Percentiles rank a stretch among this genome's conserved stretches.
Conservation (phyloP, 2,329 filamentous ascomycete genomes). For the Fusarium pilosicola region DNA sequence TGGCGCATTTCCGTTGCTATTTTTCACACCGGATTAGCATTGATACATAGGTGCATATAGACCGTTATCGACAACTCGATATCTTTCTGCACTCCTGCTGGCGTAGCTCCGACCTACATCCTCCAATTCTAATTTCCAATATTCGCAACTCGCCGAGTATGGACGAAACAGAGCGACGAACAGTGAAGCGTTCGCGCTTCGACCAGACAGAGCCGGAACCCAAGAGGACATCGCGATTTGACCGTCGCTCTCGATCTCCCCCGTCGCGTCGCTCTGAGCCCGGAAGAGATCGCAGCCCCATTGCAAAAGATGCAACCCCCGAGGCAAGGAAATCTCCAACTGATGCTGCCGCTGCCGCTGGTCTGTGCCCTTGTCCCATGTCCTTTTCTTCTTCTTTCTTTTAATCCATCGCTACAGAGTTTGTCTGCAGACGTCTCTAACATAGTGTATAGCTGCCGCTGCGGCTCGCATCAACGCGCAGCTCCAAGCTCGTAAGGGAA, state of each 20-base stretch:
- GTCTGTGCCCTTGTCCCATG: constrained; percentile 57
- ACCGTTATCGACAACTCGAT: background rate
- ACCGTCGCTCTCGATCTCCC: constrained; percentile 90
- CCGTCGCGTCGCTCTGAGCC: constrained; percentile 73
- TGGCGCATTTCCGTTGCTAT: constrained; percentile 24
- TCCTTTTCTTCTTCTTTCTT: background rate
- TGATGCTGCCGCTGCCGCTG: constrained; percentile 82
- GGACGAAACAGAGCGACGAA: constrained; percentile 80
- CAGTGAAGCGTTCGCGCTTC: constrained; percentile 88
- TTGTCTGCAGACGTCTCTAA: constrained; percentile 4
- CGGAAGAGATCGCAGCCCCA: constrained; percentile 81
- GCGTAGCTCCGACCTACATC: background rate
- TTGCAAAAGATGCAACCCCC: constrained; percentile 59
- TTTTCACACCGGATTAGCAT: constrained; percentile 21
- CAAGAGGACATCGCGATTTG: constrained; percentile 82
- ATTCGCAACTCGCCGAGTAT: constrained; percentile 49
- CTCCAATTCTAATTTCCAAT: background rate
- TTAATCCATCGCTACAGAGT: constrained; percentile 14
- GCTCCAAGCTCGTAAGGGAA: constrained; percentile 85
- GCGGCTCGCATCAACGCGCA: constrained; percentile 88
- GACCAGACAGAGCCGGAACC: constrained; percentile 89
- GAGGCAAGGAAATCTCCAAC: constrained; percentile 60
- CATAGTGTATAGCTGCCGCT: constrained; percentile 72
- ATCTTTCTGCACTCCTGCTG: background rate
- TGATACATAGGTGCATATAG: background rate